Percentiles rank a stretch among this genome's conserved stretches.
These are phyloP conservation scores for Guadua angustifolia DNA, from an alignment of 176 grass and related monocot species.

Conservation along the genomic window DNA sequence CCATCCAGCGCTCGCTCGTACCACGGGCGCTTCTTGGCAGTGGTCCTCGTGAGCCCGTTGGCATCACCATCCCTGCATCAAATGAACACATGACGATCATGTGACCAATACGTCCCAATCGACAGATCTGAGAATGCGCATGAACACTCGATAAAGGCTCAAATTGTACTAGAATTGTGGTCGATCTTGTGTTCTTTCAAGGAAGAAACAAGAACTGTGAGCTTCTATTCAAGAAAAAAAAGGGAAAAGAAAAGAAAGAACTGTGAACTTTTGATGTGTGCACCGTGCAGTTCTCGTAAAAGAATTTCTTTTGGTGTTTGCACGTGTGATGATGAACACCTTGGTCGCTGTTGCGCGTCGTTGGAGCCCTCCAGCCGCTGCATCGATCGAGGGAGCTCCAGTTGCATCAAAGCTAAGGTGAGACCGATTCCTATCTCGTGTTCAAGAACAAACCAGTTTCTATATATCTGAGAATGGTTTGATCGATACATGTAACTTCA, in stretches of 20 bases:
- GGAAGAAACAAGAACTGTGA: too few relatives aligned
- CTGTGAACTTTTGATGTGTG: neutral
- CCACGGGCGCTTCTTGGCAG: conserved; percentile 36
- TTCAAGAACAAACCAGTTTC: neutral
- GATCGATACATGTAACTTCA: neutral
- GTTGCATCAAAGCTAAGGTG: neutral
- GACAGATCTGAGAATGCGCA: conserved; percentile 3
- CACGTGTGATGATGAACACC: neutral
- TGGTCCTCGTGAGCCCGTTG: neutral
- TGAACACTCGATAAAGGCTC: neutral
- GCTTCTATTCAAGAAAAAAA: too few relatives aligned
- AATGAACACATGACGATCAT: neutral
- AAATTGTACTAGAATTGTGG: neutral
- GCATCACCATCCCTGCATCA: conserved; percentile 37
- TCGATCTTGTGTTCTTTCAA: too few relatives aligned
- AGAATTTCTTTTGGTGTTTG: neutral
- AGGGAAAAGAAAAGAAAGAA: neutral
- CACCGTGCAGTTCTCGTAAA: too few relatives aligned
- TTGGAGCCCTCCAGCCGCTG: neutral
- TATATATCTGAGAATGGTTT: neutral
- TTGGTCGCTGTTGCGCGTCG: conserved; percentile 3
- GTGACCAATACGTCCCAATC: neutral
- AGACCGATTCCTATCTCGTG: neutral
- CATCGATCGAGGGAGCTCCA: conserved; percentile 6
- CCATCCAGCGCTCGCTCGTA: conserved; percentile 37